phyloP scores from a whole-genome alignment of 2,329 filamentous ascomycete species.

The Fusarium denticulatum region DNA sequence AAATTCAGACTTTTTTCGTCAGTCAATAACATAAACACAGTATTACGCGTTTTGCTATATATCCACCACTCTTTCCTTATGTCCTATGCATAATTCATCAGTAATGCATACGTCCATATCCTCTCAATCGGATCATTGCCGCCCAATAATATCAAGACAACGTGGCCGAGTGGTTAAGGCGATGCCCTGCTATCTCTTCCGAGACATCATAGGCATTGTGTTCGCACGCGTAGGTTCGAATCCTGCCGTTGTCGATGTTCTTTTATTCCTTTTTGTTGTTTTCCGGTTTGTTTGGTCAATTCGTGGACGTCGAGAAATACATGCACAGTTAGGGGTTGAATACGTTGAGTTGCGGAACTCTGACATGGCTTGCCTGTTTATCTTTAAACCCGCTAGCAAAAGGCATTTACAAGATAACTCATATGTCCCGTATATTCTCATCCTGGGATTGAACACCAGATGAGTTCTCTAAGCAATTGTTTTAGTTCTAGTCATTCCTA shows the following conservation, averaged over 20 bases:
- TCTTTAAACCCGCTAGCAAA: neutral
- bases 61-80: fast-evolving
- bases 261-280: neutral
- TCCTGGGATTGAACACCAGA: fast-evolving
- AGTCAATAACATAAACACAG: too few species aligned
- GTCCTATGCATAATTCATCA: fast-evolving
- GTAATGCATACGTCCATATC: neutral
- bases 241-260: constrained; percentile 11
- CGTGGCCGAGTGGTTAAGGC: constrained; percentile 24
- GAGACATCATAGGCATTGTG: constrained; percentile 21
- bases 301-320: fast-evolving
- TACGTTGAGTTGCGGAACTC: neutral
- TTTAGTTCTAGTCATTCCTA: too few species aligned
- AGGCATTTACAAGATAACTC: neutral
- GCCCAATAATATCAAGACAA: neutral
- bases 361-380: neutral
- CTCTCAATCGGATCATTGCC: too few species aligned
- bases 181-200: constrained; percentile 21
- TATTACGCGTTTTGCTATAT: fast-evolving
- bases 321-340: neutral
- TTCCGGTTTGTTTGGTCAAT: neutral
- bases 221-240: constrained; percentile 19
- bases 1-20: fast-evolving
- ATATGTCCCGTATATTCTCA: fast-evolving
- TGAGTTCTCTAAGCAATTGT: fast-evolving